Conservation (phyloP, 2,329 filamentous ascomycete species). For the Seiridium cupressi region DNA sequence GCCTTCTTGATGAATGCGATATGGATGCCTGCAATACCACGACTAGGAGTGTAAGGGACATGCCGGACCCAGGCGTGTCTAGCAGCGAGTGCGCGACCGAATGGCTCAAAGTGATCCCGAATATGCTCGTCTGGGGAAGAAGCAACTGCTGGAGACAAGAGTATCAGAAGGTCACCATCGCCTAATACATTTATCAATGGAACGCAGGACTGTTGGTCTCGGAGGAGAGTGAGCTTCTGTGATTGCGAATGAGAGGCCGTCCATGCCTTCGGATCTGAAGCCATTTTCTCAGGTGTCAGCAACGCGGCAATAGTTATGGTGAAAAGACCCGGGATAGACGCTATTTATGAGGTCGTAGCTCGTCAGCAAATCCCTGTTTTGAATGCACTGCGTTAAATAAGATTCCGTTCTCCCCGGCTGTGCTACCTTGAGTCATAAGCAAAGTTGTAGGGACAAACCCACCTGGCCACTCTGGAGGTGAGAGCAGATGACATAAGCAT, state of each 20-base stretch:
- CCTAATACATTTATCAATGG: slow-evolving; percentile 44
- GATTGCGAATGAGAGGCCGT: neutral
- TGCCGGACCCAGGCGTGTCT: slow-evolving; percentile 64
- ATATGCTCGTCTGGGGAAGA: slow-evolving; percentile 40
- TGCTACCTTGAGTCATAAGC: neutral
- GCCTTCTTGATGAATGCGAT: slow-evolving; percentile 60
- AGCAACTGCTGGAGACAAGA: slow-evolving; percentile 56
- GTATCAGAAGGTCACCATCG: slow-evolving; percentile 55
- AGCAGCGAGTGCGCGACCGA: slow-evolving; percentile 62
- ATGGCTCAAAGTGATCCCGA: slow-evolving; percentile 69
- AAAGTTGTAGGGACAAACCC: neutral
- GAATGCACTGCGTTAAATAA: no score
- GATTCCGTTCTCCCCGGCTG: no score
- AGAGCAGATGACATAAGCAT: slow-evolving; percentile 3
- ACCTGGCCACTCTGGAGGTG: neutral
- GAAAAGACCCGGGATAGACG: neutral
- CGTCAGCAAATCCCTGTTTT: neutral
- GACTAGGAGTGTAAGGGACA: slow-evolving; percentile 65
- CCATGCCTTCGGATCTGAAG: neutral
- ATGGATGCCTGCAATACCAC: slow-evolving; percentile 64
- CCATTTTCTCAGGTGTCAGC: neutral
- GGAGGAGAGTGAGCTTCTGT: slow-evolving; percentile 23
- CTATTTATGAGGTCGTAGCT: neutral
- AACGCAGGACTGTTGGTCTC: slow-evolving; percentile 44
- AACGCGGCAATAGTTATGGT: neutral